Evolutionary conservation across 2,329 filamentous ascomycete species (phyloP), one percentile per base, ranked within the genome.

Genomic region (Fusarium denticulatum): DNA sequence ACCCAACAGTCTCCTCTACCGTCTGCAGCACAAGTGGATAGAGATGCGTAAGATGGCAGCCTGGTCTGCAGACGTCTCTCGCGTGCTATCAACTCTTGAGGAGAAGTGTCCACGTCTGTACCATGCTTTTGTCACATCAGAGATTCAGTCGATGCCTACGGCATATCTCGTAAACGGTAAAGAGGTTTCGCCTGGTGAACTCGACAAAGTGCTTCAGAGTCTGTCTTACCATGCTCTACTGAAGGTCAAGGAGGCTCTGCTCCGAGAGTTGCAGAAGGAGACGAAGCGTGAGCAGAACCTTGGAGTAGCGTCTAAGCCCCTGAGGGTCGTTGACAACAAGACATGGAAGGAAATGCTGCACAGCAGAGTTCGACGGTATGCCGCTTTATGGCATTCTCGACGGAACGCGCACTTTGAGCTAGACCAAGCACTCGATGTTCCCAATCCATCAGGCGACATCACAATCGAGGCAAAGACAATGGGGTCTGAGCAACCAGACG

Each of bases 11-110:
- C 86, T 88, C 8, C 79, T 90, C 15, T 82, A 87, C 59, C 78
- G 83, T 32, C 82, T 90, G 32, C 84, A 85, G 71, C 83, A 83
- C 60, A 84, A 86, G 60, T 89, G 87, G 80, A 80, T 87, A 46
- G 83, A 87, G 59, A 80, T 88, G 45, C 84, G 86, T 63, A 82
- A 83, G 72, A 80, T 85, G 76, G 82, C 83, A 24, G 82, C 84
- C 2, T 90, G 87, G 87, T 88, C 86, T 6, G 75, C 73, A 6
- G 82, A 84, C 7, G 82, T 86, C 13, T 83, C 84, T n/a, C 79
- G 77, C 20, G 79, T 83, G 70, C 76, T 86, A 22, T 70, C 74
- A 7, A 77, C 80, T 40, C 81, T 89, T 37, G 79, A 84, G 43
- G 75, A 74, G 15, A 78, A 80, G 10, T 87, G 83, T 59, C 83